phyloP scores from a whole-genome alignment of 2,329 filamentous ascomycete genomes.

The Myriosclerotinia curreyana region DNA sequence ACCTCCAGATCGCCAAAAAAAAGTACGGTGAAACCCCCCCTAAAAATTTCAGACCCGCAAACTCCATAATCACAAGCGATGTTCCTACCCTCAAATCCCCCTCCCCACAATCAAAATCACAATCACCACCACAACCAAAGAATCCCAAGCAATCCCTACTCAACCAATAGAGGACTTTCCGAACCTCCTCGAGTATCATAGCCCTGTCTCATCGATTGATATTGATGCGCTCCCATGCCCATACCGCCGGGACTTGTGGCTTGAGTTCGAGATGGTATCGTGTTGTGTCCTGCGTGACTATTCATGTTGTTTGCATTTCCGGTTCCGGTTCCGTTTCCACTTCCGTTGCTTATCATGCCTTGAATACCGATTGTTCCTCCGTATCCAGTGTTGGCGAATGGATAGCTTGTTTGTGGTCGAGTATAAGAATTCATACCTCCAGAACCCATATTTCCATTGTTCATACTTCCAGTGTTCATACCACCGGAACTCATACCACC shows the following conservation, averaged over 20 bases:
- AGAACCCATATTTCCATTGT: no score
- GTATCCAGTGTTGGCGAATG: neutral
- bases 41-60: neutral
- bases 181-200: slow-evolving; percentile 24
- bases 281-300: neutral
- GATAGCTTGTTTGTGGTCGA: neutral
- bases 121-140: no score
- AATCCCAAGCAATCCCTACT: no score
- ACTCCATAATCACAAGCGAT: neutral
- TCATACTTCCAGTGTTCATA: neutral
- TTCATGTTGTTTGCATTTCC: neutral
- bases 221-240: neutral
- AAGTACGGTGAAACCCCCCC: neutral
- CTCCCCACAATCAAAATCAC: neutral
- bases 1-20: neutral
- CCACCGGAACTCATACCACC: neutral
- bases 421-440: neutral
- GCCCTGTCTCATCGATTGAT: neutral
- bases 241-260: neutral
- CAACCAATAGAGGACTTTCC: slow-evolving; percentile 30
- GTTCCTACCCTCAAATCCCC: neutral
- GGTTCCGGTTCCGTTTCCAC: slow-evolving; percentile 4
- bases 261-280: neutral
- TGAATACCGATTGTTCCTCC: neutral
- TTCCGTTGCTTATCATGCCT: slow-evolving; percentile 3